Evolutionary conservation across 2,329 filamentous ascomycete genomes (phyloP).

Genomic region (Piedraia hortae): DNA sequence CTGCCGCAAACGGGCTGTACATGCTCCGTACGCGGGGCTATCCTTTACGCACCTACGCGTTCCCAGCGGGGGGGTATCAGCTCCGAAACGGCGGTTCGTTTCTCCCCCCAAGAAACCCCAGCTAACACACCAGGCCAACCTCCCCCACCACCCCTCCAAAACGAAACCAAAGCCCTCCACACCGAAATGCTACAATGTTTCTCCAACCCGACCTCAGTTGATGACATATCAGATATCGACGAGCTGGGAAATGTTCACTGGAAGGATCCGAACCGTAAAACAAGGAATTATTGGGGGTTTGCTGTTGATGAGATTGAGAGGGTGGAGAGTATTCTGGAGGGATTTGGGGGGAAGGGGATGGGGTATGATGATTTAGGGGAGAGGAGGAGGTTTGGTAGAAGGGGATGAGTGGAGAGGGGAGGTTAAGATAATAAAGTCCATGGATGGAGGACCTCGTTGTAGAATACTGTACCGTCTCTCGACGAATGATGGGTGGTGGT

Average conservation of each 20-base stretch:
- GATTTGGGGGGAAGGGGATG: too few species aligned
- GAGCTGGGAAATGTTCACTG: conserved; percentile 10
- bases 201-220: conserved; percentile 7
- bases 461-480: too few species aligned
- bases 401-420: background rate
- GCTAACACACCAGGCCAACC: conserved; percentile 3
- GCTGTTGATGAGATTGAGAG: conserved; percentile 6
- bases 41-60: conserved; percentile 6
- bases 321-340: conserved; percentile 1
- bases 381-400: background rate
- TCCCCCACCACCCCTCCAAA: conserved; percentile 4
- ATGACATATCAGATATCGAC: conserved; percentile 10
- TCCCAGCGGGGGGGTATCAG: conserved; percentile 8
- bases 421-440: background rate
- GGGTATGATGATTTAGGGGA: background rate
- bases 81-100: conserved; percentile 5
- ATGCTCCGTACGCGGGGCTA: conserved; percentile 8
- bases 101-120: background rate
- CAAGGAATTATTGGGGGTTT: conserved; percentile 11
- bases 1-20: conserved; percentile 10
- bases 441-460: background rate
- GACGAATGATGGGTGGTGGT: too few species aligned
- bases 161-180: conserved; percentile 6
- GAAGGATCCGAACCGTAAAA: conserved; percentile 8
- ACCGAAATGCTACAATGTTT: conserved; percentile 7